Evolutionary conservation across 352 stramenopile species (phyloP).

Genomic region (Globisporangium splendens): DNA sequence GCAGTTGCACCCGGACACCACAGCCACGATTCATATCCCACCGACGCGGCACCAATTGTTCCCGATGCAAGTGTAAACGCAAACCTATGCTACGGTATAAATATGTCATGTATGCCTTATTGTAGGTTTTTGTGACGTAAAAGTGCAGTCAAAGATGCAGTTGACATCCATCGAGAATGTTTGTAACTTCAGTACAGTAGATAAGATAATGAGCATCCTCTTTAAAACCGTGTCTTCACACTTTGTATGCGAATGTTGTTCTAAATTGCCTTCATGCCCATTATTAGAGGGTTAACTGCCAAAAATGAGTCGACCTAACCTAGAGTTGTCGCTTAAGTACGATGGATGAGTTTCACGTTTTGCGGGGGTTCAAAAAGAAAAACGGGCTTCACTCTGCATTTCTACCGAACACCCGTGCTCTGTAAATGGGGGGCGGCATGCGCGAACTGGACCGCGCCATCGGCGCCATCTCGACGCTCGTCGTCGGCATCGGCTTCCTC

Average conservation of each 20-base stretch:
- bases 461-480: constrained; percentile 69
- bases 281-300: not conserved
- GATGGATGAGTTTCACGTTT: constrained; percentile 7
- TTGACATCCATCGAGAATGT: constrained; percentile 1
- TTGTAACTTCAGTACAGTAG: not conserved
- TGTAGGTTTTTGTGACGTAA: constrained; percentile 9
- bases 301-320: constrained; percentile 1
- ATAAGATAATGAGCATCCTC: not conserved
- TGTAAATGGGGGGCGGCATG: constrained; percentile 49
- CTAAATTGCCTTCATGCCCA: not conserved
- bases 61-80: not conserved
- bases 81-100: not conserved
- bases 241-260: not conserved
- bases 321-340: constrained; percentile 2
- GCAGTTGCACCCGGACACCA: constrained; percentile 16
- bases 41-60: constrained; percentile 6
- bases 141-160: constrained; percentile 1
- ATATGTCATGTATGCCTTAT: constrained; percentile 4
- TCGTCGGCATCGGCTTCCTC: constrained; percentile 66
- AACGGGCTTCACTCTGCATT: not conserved
- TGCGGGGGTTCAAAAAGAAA: constrained; percentile 9
- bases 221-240: too few species aligned
- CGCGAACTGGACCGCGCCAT: constrained; percentile 79
- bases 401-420: not conserved
- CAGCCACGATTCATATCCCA: constrained; percentile 16